These are phyloP conservation scores for Phytophthora kernoviae DNA, from an alignment of 352 stramenopile genomes.

Conservation along the genomic window DNA sequence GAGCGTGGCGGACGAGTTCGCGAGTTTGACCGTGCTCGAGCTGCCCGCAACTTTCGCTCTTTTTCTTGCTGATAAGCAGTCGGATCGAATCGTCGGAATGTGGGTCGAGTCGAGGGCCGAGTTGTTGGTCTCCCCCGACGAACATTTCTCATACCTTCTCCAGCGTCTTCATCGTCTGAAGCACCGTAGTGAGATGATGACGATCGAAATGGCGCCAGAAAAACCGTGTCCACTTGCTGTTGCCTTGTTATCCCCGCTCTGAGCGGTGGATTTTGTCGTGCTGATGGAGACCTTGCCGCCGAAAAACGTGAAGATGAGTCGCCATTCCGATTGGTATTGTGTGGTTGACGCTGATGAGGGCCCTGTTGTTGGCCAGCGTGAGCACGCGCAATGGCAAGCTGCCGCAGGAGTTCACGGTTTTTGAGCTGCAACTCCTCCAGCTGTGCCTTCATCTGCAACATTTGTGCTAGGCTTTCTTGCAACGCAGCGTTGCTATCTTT, in stretches of 20 bases:
- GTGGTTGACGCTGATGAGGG: constrained; percentile 11
- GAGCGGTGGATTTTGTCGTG: constrained; percentile 8
- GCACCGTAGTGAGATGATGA: constrained; percentile 29
- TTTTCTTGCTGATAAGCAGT: constrained; percentile 84
- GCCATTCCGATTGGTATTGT: constrained; percentile 11
- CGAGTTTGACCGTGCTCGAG: constrained; percentile 40
- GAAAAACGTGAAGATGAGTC: constrained; percentile 16
- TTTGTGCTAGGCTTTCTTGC: constrained; percentile 58
- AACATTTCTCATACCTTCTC: constrained; percentile 10
- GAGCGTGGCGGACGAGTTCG: constrained; percentile 21
- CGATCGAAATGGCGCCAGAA: constrained; percentile 27
- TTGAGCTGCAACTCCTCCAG: constrained; percentile 72
- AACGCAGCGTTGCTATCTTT: constrained; percentile 57
- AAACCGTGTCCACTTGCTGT: constrained; percentile 16
- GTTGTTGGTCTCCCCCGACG: constrained; percentile 8
- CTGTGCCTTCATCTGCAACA: constrained; percentile 63
- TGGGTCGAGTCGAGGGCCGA: constrained; percentile 14
- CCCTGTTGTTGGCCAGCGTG: constrained; percentile 34
- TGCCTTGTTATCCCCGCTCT: constrained; percentile 1
- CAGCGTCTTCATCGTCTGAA: constrained; percentile 37
- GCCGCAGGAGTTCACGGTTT: constrained; percentile 75
- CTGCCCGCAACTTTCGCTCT: constrained; percentile 54
- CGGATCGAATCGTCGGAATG: constrained; percentile 77
- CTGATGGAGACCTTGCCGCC: constrained; percentile 13
- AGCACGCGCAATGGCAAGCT: constrained; percentile 67